A percentile compares a stretch with the other conserved stretches of the same genome.
These are phyloP conservation scores for Fusarium sp. DNA, from an alignment of 2,329 filamentous ascomycete genomes.

Conservation along the genomic window DNA sequence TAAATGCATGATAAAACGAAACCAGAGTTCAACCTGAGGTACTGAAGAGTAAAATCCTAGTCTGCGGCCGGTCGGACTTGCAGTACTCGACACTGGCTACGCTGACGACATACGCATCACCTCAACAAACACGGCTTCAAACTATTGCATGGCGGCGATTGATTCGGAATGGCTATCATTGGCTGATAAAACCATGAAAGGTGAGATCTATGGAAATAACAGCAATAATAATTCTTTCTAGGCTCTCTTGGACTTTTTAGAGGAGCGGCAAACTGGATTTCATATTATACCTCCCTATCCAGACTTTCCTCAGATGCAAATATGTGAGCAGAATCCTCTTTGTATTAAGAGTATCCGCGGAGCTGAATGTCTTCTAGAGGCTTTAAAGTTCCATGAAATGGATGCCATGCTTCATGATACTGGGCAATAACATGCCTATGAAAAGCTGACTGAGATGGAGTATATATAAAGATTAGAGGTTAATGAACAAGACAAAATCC, in stretches of 20 bases:
- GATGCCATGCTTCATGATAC: background rate
- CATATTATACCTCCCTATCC: background rate
- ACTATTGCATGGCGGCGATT: background rate
- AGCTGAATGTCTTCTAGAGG: background rate
- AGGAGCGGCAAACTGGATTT: background rate
- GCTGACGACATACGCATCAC: no score
- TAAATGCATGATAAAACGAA: no score
- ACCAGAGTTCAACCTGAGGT: no score
- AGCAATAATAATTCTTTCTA: background rate
- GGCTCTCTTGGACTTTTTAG: constrained; percentile 2
- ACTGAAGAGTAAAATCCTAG: no score
- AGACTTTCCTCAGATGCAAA: background rate
- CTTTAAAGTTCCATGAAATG: background rate
- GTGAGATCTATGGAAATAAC: background rate
- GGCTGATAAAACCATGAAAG: background rate
- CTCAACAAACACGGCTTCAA: rapidly evolving
- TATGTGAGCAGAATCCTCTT: background rate
- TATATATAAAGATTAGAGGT: no score
- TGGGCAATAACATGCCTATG: no score
- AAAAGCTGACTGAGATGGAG: no score
- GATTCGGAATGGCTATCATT: background rate
- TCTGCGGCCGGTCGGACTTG: no score
- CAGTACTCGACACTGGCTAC: no score
- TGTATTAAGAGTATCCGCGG: constrained; percentile 14
- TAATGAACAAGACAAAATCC: no score